A percentile compares a stretch with the other conserved stretches of the same genome.
Evolutionary conservation across 1,284 basidiomycete species (phyloP).

Genomic region (Naganishia sp.): DNA sequence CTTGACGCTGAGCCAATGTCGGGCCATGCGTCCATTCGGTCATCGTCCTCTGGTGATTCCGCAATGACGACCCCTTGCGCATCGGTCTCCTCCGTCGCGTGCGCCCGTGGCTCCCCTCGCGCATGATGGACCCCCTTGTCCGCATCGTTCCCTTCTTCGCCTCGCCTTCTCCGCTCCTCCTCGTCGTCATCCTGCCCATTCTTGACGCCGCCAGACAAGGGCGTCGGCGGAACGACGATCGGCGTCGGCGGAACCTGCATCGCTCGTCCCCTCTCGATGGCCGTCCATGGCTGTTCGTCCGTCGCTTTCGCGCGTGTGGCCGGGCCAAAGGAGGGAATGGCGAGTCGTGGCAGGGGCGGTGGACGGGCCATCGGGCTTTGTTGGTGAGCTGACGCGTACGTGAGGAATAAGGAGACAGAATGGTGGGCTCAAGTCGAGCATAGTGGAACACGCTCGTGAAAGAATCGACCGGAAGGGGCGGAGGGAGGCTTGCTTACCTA

Average conservation of each 20-base stretch:
- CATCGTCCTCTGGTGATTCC: slow-evolving; percentile 6
- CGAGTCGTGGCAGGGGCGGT: slow-evolving; percentile 17
- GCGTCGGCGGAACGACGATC: slow-evolving; percentile 18
- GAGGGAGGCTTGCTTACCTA: too few relatives aligned
- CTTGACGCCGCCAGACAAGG: neutral
- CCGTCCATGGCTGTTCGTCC: slow-evolving; percentile 4
- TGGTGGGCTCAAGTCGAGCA: too few relatives aligned
- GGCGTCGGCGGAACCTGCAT: slow-evolving; percentile 26
- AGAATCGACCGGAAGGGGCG: too few relatives aligned
- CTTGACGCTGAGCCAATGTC: neutral
- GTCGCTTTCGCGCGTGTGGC: neutral
- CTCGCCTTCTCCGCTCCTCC: neutral
- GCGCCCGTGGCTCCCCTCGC: neutral
- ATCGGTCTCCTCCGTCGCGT: neutral
- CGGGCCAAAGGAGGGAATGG: neutral
- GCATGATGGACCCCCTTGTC: neutral
- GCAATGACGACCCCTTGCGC: neutral
- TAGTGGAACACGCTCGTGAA: too few relatives aligned
- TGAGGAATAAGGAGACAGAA: too few relatives aligned
- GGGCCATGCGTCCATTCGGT: neutral
- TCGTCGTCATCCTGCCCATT: neutral
- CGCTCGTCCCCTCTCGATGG: slow-evolving; percentile 6
- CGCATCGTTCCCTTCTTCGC: neutral
- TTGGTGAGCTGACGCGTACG: too few relatives aligned
- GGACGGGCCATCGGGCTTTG: slow-evolving; percentile 5